Conservation (phyloP, 371 early-diverging fungal species). For the Mucor indicus region DNA sequence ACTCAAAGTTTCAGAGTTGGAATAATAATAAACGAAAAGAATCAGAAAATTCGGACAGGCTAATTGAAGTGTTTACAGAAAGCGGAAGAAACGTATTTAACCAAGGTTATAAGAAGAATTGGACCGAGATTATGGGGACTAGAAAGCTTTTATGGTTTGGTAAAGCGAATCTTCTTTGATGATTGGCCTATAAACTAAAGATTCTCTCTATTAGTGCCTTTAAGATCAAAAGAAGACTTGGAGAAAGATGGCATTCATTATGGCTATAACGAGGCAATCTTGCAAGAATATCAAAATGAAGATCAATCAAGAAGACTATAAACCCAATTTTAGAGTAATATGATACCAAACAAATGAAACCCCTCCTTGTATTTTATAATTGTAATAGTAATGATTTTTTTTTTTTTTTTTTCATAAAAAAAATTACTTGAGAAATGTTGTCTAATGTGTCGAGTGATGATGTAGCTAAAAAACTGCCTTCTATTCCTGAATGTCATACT, state of each 20-base stretch:
- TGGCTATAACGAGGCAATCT: constrained; percentile 6
- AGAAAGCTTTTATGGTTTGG: constrained; percentile 28
- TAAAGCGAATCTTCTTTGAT: too few relatives aligned
- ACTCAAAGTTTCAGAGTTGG: constrained; percentile 29
- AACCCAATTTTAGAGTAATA: background rate
- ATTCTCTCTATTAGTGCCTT: constrained; percentile 9
- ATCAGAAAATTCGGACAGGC: background rate
- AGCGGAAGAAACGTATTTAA: constrained; percentile 36
- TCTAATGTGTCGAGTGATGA: too few relatives aligned
- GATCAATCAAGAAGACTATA: constrained; percentile 1
- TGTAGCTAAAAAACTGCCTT: constrained; percentile 1
- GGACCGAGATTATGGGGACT: constrained; percentile 35
- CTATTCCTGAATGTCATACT: constrained; percentile 24
- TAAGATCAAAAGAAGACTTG: background rate
- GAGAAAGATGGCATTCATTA: constrained; percentile 16
- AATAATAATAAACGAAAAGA: constrained; percentile 8
- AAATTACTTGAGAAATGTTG: too few relatives aligned
- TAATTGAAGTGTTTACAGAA: constrained; percentile 23
- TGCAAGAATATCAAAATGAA: constrained; percentile 17
- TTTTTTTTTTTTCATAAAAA: background rate
- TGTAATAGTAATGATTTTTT: background rate
- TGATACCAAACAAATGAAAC: too few relatives aligned
- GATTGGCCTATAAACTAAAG: too few relatives aligned
- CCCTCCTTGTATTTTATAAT: background rate
- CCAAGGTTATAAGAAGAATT: constrained; percentile 28